Conservation (phyloP, 805 yeast species). For the Metschnikowia peoriensis region DNA sequence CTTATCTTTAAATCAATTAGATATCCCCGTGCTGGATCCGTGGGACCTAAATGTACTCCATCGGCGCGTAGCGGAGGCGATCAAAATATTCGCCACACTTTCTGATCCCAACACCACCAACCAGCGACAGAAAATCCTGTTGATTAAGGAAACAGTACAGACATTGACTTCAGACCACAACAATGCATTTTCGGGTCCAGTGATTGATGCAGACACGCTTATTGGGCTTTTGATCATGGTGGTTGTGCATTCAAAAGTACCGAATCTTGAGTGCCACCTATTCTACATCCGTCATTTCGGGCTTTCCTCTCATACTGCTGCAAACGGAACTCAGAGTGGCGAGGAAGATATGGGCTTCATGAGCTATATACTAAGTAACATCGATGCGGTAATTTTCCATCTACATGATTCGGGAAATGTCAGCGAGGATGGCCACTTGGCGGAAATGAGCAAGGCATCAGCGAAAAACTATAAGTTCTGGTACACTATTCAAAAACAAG, state of each 20-base stretch:
- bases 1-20: conserved; percentile 52
- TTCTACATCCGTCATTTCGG: conserved; percentile 64
- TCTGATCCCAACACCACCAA: conserved; percentile 39
- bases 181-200: conserved; percentile 17
- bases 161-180: conserved; percentile 38
- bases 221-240: conserved; percentile 72
- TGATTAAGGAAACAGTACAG: conserved; percentile 52
- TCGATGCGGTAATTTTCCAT: conserved; percentile 77
- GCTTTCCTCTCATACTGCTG: conserved; percentile 12
- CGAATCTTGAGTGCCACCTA: conserved; percentile 60
- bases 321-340: background rate
- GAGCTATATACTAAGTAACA: conserved; percentile 78
- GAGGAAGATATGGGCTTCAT: conserved; percentile 48
- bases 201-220: conserved; percentile 78
- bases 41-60: conserved; percentile 37
- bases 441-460: conserved; percentile 42
- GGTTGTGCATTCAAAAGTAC: conserved; percentile 58
- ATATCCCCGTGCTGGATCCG: conserved; percentile 40
- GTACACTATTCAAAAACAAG: conserved; percentile 42
- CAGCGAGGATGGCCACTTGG: conserved; percentile 27
- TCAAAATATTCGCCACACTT: conserved; percentile 47
- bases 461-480: conserved; percentile 52
- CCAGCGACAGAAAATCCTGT: conserved; percentile 46
- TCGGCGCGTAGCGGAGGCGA: conserved; percentile 50
- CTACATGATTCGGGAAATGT: conserved; percentile 28